Evolutionary conservation across 129 eudicot species (phyloP).

Genomic region (carrot (Daucus carota)): DNA sequence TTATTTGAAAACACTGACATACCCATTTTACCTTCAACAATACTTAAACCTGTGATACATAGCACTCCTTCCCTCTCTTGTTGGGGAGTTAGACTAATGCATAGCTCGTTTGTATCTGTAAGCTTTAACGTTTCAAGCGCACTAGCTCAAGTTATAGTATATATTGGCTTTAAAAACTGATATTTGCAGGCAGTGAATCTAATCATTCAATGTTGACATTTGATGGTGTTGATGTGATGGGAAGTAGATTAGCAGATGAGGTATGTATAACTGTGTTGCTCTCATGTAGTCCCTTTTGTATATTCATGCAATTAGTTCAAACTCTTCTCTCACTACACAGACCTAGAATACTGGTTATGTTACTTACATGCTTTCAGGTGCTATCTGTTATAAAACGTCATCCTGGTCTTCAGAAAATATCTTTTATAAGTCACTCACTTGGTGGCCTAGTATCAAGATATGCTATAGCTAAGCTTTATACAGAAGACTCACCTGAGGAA

Average conservation of each 20-base stretch:
- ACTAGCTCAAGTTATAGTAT: background rate
- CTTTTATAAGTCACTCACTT: constrained; percentile 88
- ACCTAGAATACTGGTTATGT: constrained; percentile 5
- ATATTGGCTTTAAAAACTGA: constrained; percentile 10
- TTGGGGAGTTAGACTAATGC: background rate
- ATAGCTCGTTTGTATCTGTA: background rate
- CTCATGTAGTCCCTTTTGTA: background rate
- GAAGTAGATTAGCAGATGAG: constrained; percentile 90
- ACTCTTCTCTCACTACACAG: background rate
- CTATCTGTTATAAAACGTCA: constrained; percentile 51
- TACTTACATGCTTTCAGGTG: constrained; percentile 48
- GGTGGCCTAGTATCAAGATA: constrained; percentile 92
- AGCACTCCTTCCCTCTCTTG: background rate
- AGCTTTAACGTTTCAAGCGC: background rate
- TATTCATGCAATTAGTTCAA: background rate
- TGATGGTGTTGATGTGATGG: constrained; percentile 99
- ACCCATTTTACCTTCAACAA: background rate
- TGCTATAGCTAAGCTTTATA: constrained; percentile 78
- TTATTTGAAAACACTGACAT: background rate
- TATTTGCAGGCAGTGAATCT: constrained; percentile 64
- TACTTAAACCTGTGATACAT: background rate
- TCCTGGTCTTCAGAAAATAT: constrained; percentile 71
- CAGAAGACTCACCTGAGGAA: constrained; percentile 22
- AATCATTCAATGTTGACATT: constrained; percentile 74
- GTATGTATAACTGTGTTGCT: constrained; percentile 26